phyloP scores from a whole-genome alignment of 1,284 basidiomycete species.

The Cutaneotrichosporon spelunceum region DNA sequence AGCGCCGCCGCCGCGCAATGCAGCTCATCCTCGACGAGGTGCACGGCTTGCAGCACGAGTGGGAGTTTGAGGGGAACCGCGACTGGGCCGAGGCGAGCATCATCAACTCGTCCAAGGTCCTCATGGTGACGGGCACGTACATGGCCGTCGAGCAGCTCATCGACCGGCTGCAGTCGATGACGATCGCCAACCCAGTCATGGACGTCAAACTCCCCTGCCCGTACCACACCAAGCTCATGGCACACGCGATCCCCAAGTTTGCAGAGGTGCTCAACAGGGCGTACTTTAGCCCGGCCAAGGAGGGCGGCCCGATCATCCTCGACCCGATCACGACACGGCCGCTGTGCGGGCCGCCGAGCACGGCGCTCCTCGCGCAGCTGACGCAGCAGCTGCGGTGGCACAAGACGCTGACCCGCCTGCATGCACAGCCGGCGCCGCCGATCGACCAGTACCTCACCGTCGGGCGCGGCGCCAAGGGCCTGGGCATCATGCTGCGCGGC shows the following conservation, averaged over 20 bases:
- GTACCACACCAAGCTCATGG: slow-evolving; percentile 49
- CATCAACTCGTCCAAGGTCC: slow-evolving; percentile 49
- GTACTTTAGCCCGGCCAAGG: slow-evolving; percentile 29
- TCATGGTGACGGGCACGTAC: slow-evolving; percentile 47
- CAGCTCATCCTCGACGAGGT: slow-evolving; percentile 50
- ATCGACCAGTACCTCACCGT: slow-evolving; percentile 44
- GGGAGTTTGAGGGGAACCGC: slow-evolving; percentile 34
- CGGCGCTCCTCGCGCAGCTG: slow-evolving; percentile 45
- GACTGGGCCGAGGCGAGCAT: slow-evolving; percentile 50
- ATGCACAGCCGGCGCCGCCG: slow-evolving; percentile 31
- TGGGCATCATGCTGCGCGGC: slow-evolving; percentile 49
- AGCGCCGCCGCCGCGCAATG: slow-evolving; percentile 41
- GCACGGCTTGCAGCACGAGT: slow-evolving; percentile 40
- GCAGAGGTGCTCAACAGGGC: slow-evolving; percentile 38
- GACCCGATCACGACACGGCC: slow-evolving; percentile 48
- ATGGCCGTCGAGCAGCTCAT: slow-evolving; percentile 45
- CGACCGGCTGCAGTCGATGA: slow-evolving; percentile 41
- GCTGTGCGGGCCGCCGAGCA: slow-evolving; percentile 36
- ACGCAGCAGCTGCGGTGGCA: slow-evolving; percentile 48
- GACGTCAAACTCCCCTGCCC: slow-evolving; percentile 51
- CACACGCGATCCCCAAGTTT: slow-evolving; percentile 43
- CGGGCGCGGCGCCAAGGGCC: slow-evolving; percentile 47
- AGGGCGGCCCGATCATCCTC: slow-evolving; percentile 35
- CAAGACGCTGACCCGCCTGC: slow-evolving; percentile 45
- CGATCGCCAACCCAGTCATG: slow-evolving; percentile 51